Evolutionary conservation across 345 rosid genomes (phyloP).

Genomic region (Euphorbia tirucalli): DNA sequence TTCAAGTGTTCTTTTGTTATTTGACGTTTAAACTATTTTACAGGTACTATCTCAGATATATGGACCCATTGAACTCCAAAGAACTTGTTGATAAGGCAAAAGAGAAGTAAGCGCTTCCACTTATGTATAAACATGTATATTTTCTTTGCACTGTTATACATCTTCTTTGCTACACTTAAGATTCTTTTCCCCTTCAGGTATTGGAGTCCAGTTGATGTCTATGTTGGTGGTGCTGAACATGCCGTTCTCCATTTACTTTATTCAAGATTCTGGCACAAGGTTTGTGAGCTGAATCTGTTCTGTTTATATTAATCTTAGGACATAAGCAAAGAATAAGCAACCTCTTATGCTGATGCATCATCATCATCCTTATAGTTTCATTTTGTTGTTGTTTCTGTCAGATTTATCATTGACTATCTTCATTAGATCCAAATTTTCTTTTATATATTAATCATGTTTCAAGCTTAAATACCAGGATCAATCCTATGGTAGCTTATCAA

Average conservation of each 20-base stretch:
- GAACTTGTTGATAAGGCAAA: slow-evolving; percentile 71
- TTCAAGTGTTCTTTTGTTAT: neutral
- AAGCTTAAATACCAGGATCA: too few species aligned
- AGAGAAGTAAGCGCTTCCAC: slow-evolving; percentile 56
- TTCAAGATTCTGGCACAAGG: slow-evolving; percentile 99
- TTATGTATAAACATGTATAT: neutral
- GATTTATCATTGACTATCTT: too few species aligned
- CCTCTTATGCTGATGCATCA: neutral
- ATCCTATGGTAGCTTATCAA: too few species aligned
- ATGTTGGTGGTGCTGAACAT: slow-evolving; percentile 98
- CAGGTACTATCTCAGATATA: slow-evolving; percentile 97
- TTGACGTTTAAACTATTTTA: slow-evolving; percentile 15
- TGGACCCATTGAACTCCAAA: slow-evolving; percentile 79
- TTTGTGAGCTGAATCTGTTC: slow-evolving; percentile 19
- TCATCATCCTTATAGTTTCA: too few species aligned
- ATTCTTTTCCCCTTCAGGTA: slow-evolving; percentile 44
- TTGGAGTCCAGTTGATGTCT: slow-evolving; percentile 94
- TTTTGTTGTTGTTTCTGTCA: too few species aligned
- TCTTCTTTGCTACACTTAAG: slow-evolving; percentile 2
- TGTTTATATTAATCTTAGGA: neutral
- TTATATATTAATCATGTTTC: too few species aligned
- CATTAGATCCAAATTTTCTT: too few species aligned
- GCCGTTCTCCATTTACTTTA: slow-evolving; percentile 93
- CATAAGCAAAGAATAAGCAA: neutral
- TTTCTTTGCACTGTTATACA: neutral